These are phyloP conservation scores for Brassica juncea DNA, from an alignment of 345 rosid genomes.

Conservation along the genomic window DNA sequence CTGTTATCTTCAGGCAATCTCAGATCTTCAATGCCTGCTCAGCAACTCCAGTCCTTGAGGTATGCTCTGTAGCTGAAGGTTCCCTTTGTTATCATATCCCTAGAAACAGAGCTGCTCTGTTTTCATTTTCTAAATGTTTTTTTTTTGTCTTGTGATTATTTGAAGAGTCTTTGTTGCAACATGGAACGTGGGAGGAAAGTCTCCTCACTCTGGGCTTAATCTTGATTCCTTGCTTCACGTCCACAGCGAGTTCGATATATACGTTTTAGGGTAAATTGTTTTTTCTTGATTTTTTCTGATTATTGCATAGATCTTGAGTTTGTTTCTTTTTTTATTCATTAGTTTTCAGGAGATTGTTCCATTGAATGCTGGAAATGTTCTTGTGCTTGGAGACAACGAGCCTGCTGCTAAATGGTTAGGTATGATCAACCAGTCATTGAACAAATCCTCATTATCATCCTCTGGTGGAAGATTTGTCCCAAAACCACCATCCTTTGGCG, in stretches of 20 bases:
- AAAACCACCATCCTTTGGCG: slow-evolving; percentile 40
- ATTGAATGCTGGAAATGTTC: slow-evolving; percentile 93
- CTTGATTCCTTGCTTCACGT: slow-evolving; percentile 73
- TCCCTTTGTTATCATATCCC: background rate
- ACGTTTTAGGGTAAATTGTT: slow-evolving; percentile 71
- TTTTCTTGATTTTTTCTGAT: slow-evolving; percentile 1
- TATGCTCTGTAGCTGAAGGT: slow-evolving; percentile 22
- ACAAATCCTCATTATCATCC: slow-evolving; percentile 45
- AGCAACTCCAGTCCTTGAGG: slow-evolving; percentile 62
- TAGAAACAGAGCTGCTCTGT: slow-evolving; percentile 28
- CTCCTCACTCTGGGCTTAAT: slow-evolving; percentile 64
- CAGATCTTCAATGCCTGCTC: slow-evolving; percentile 48
- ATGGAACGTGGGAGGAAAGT: slow-evolving; percentile 96
- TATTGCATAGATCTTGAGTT: background rate
- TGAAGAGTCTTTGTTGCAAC: slow-evolving; percentile 84
- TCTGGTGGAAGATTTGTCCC: slow-evolving; percentile 27
- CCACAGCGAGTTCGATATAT: slow-evolving; percentile 65
- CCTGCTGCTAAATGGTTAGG: slow-evolving; percentile 93
- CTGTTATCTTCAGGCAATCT: slow-evolving; percentile 43
- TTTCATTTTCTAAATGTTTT: slow-evolving; percentile 5
- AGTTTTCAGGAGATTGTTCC: slow-evolving; percentile 99
- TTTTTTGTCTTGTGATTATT: slow-evolving; percentile 7
- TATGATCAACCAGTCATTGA: slow-evolving; percentile 73
- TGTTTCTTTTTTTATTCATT: background rate
- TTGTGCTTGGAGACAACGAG: slow-evolving; percentile 89